Conservation (phyloP, 2,329 filamentous ascomycete genomes). For the Fusarium tupiense region DNA sequence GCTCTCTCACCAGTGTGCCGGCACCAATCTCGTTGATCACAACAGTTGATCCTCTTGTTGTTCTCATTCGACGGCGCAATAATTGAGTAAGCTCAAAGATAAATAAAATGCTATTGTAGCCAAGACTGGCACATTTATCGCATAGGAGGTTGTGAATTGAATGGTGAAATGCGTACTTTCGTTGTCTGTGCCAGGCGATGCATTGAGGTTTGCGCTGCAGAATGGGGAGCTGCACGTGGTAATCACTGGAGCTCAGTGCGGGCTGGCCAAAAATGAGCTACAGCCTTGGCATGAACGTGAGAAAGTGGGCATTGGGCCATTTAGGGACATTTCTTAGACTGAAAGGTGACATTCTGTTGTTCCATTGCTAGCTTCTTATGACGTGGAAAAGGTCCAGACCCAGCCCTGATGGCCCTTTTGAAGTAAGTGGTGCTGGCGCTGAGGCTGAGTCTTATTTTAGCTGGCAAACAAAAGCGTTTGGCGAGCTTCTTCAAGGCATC, state of each 20-base stretch:
- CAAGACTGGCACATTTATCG: background rate
- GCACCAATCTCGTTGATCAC: background rate
- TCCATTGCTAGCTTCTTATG: background rate
- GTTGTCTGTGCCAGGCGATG: background rate
- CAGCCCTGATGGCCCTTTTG: background rate
- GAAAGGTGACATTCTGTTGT: background rate
- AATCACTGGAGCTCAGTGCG: background rate
- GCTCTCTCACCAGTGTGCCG: background rate
- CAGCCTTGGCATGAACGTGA: background rate
- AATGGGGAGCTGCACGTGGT: background rate
- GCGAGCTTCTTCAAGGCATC: background rate
- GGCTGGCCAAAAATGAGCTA: background rate
- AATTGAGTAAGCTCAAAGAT: accelerated
- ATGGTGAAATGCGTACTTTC: too few species aligned
- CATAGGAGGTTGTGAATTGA: accelerated
- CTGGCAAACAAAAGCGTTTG: background rate
- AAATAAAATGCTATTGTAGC: background rate
- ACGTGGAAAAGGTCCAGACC: background rate
- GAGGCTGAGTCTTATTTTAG: background rate
- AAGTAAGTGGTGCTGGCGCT: background rate
- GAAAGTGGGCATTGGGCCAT: background rate
- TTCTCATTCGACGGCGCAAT: too few species aligned
- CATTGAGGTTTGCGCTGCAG: background rate
- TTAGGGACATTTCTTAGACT: background rate
- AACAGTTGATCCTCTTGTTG: background rate